Conservation (phyloP, 2,329 filamentous ascomycete species). For the Exophiala lecanii-corni region DNA sequence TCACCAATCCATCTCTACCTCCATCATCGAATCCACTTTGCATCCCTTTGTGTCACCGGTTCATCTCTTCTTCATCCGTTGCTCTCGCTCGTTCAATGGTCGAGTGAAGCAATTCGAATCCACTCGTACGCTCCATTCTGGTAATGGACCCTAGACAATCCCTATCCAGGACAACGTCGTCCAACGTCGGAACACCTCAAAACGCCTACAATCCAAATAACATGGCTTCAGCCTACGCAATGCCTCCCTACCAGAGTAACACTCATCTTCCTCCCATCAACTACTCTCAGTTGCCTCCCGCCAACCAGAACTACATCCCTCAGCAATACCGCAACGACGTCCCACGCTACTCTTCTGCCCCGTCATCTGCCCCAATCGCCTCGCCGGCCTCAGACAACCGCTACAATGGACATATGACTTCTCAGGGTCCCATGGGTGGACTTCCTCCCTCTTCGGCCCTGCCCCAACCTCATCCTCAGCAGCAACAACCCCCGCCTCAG, state of each 20-base stretch:
- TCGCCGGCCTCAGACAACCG: conserved; percentile 27
- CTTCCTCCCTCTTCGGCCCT: conserved; percentile 41
- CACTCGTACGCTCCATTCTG: conserved; percentile 15
- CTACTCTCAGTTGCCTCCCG: conserved; percentile 42
- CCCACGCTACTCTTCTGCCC: conserved; percentile 36
- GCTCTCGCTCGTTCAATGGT: conserved; percentile 20
- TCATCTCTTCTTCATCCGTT: conserved; percentile 1
- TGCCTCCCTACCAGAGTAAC: conserved; percentile 46
- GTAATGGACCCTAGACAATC: conserved; percentile 29
- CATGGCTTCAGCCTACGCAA: conserved; percentile 36
- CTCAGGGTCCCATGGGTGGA: conserved; percentile 39
- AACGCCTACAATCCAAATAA: conserved; percentile 37
- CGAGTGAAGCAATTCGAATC: conserved; percentile 18
- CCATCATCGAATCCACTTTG: conserved; percentile 3
- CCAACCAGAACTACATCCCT: conserved; percentile 27
- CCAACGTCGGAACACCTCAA: conserved; percentile 38
- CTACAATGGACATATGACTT: conserved; percentile 32
- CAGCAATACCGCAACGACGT: conserved; percentile 26
- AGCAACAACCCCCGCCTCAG: conserved; percentile 37
- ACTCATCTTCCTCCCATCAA: conserved; percentile 44
- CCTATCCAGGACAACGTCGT: conserved; percentile 34
- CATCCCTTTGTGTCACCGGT: conserved; percentile 3
- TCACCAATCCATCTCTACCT: conserved; percentile 5
- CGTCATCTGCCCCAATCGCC: conserved; percentile 33
- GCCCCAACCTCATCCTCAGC: conserved; percentile 38